These are phyloP conservation scores for Tetradesmus lagerheimii DNA, from an alignment of 139 green algal species.

Conservation along the genomic window DNA sequence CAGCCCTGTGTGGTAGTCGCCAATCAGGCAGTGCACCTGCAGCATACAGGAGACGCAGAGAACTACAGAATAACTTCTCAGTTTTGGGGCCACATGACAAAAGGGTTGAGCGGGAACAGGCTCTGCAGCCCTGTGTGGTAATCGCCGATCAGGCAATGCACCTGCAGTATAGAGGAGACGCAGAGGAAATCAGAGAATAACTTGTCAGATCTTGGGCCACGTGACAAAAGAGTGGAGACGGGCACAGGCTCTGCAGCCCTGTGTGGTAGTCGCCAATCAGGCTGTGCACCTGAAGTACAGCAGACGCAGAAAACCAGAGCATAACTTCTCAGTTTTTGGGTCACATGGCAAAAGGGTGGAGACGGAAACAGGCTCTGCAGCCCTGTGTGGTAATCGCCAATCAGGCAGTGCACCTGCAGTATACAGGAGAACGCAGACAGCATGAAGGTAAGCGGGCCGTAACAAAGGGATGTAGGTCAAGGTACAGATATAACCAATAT, in stretches of 20 bases:
- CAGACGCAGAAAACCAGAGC: neutral
- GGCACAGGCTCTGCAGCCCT: constrained; percentile 36
- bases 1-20: constrained; percentile 83
- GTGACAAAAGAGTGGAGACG: too few species aligned
- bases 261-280: constrained; percentile 92
- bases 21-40: constrained; percentile 89
- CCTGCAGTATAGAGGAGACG: neutral
- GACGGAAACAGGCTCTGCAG: constrained; percentile 6
- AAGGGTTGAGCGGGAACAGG: constrained; percentile 53
- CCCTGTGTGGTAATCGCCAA: constrained; percentile 84
- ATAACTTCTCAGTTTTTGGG: too few species aligned
- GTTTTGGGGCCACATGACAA: too few species aligned
- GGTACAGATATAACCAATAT: too few species aligned
- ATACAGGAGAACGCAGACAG: too few species aligned
- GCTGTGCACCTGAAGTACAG: constrained; percentile 74
- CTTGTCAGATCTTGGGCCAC: too few species aligned
- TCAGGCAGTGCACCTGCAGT: constrained; percentile 61
- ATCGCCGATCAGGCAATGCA: constrained; percentile 95
- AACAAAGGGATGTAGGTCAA: too few species aligned
- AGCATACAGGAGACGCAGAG: neutral
- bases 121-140: constrained; percentile 64
- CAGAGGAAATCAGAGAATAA: too few species aligned
- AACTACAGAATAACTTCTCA: too few species aligned
- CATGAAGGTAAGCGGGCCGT: too few species aligned
- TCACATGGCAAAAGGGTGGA: constrained; percentile 68